Evolutionary conservation across 345 rosid genomes (phyloP).

Genomic region (Citrus unshiu): DNA sequence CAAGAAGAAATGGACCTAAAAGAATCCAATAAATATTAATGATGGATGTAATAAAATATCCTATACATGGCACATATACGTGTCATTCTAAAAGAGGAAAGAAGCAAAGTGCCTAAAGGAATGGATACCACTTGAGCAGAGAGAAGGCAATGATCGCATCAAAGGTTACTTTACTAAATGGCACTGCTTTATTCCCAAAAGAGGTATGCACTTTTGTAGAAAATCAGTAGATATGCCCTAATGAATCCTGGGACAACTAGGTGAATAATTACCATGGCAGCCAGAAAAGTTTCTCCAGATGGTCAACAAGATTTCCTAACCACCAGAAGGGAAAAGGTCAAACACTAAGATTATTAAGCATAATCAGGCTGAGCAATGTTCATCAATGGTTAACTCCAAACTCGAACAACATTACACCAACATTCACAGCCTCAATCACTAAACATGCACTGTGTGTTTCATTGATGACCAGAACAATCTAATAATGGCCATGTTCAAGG

Average conservation of each 20-base stretch:
- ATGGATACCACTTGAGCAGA: conserved; percentile 7
- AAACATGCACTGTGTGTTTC: neutral
- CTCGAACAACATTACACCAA: neutral
- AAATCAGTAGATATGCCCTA: neutral
- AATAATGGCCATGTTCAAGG: neutral
- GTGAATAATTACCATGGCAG: neutral
- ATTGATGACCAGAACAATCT: too few relatives aligned
- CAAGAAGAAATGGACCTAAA: neutral
- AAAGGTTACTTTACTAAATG: neutral
- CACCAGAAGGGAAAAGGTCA: neutral
- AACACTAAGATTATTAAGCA: neutral
- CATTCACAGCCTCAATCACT: neutral
- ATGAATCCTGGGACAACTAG: neutral
- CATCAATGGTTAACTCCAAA: neutral
- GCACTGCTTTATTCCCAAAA: conserved; percentile 11
- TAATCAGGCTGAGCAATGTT: neutral
- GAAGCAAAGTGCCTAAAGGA: neutral
- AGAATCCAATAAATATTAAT: neutral
- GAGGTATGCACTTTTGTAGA: neutral
- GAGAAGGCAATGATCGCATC: neutral
- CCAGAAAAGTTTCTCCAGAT: neutral
- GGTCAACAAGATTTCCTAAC: conserved; percentile 7
- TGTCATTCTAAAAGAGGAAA: conserved; percentile 12
- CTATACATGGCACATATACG: neutral
- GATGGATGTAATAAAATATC: neutral